phyloP scores from a whole-genome alignment of 208 protist genomes.

The Acanthamoeba castellanii region DNA sequence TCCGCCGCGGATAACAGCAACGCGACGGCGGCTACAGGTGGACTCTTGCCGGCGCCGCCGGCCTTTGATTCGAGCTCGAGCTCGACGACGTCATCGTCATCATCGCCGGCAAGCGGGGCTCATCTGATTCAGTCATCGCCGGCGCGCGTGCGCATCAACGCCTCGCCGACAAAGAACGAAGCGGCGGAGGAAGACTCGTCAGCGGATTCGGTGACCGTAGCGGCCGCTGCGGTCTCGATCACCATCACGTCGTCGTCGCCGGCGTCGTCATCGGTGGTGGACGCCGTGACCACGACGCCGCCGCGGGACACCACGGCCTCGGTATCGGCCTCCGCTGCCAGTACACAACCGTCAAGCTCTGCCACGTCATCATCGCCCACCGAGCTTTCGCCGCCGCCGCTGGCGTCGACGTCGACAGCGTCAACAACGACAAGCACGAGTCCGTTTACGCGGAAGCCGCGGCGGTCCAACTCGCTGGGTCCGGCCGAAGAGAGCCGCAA shows the following conservation, averaged over 20 bases:
- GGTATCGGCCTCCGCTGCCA: no score
- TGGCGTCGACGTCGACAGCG: background rate
- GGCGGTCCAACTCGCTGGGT: conserved; percentile 30
- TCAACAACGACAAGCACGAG: background rate
- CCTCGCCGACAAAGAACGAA: background rate
- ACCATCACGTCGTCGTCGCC: no score
- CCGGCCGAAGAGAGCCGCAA: background rate
- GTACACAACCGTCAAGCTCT: background rate
- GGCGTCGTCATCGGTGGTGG: no score
- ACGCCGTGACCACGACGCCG: no score
- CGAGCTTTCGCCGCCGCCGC: background rate
- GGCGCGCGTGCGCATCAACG: conserved; percentile 27
- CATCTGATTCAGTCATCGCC: background rate
- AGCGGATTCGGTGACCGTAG: background rate
- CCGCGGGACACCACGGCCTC: no score
- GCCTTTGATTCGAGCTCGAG: no score
- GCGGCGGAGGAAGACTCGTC: background rate
- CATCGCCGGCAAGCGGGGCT: background rate
- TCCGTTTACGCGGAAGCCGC: background rate
- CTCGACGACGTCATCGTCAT: background rate
- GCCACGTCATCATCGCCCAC: background rate
- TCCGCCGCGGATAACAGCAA: background rate
- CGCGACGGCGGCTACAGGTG: background rate
- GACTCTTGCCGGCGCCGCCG: background rate
- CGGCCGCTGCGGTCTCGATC: no score